phyloP scores from a whole-genome alignment of 352 stramenopile genomes.

The Peronospora destructor region DNA sequence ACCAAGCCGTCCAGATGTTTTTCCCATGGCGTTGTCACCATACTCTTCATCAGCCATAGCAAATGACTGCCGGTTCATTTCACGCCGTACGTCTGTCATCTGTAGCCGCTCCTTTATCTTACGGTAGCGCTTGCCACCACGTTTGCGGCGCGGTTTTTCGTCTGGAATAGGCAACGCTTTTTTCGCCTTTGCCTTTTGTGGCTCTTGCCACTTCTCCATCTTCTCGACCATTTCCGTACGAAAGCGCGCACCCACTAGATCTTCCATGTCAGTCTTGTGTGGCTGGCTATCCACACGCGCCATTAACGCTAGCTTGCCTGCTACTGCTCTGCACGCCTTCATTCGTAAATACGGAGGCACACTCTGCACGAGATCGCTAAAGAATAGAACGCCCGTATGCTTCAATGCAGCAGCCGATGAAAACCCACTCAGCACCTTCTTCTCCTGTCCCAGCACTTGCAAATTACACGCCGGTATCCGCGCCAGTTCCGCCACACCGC shows the following conservation, averaged over 20 bases:
- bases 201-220: slow-evolving; percentile 96
- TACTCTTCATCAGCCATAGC: slow-evolving; percentile 92
- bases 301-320: slow-evolving; percentile 86
- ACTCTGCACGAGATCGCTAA: slow-evolving; percentile 89
- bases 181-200: slow-evolving; percentile 93
- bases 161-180: slow-evolving; percentile 95
- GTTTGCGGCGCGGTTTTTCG: slow-evolving; percentile 92
- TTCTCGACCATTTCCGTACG: slow-evolving; percentile 89
- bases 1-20: slow-evolving; percentile 89
- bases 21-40: slow-evolving; percentile 97
- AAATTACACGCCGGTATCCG: slow-evolving; percentile 97
- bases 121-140: slow-evolving; percentile 89
- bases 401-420: slow-evolving; percentile 73
- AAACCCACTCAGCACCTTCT: slow-evolving; percentile 88
- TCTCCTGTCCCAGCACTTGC: slow-evolving; percentile 93
- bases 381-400: slow-evolving; percentile 92
- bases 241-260: slow-evolving; percentile 77
- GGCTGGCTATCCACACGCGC: slow-evolving; percentile 90
- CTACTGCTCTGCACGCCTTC: slow-evolving; percentile 91
- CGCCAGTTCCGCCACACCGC: slow-evolving; percentile 90
- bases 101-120: slow-evolving; percentile 96
- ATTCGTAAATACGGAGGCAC: slow-evolving; percentile 89
- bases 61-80: slow-evolving; percentile 95
- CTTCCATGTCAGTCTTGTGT: slow-evolving; percentile 56
- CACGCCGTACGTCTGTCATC: slow-evolving; percentile 96